phyloP scores from a whole-genome alignment of 169 alveolate genomes.

The Plasmodium gonderi region DNA sequence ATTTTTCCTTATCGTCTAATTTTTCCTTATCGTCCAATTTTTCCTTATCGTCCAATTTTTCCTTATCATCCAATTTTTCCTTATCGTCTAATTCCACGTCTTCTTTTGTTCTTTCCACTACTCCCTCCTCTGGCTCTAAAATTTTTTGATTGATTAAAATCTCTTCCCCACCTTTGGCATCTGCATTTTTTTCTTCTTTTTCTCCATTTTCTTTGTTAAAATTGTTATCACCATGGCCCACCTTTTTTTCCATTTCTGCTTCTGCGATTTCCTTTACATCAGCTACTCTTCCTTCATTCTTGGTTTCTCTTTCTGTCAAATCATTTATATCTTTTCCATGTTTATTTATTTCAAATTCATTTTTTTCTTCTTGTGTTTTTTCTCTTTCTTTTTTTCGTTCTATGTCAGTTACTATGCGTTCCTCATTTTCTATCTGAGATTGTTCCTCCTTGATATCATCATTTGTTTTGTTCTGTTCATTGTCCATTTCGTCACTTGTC shows the following conservation, averaged over 20 bases:
- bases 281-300: not conserved
- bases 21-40: too few relatives aligned
- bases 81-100: not conserved
- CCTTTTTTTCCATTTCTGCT: not conserved
- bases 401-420: not conserved
- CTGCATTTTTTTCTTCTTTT: not conserved
- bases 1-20: not conserved
- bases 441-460: slow-evolving; percentile 7
- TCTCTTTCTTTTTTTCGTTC: slow-evolving; percentile 6
- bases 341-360: slow-evolving; percentile 10
- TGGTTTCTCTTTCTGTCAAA: slow-evolving; percentile 7
- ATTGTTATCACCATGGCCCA: not conserved
- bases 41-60: not conserved
- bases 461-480: slow-evolving; percentile 16
- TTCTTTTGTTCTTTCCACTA: not conserved
- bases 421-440: not conserved
- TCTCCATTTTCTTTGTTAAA: not conserved
- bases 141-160: not conserved
- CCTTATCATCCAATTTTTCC: not conserved
- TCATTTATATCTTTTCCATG: not conserved
- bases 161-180: not conserved
- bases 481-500: not conserved
- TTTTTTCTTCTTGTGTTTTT: slow-evolving; percentile 7
- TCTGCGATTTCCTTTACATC: not conserved
- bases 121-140: not conserved